Evolutionary conservation across 257 asterid genomes (phyloP), one percentile per base, ranked within the genome.

Genomic region (Nicotiana sylvestris): DNA sequence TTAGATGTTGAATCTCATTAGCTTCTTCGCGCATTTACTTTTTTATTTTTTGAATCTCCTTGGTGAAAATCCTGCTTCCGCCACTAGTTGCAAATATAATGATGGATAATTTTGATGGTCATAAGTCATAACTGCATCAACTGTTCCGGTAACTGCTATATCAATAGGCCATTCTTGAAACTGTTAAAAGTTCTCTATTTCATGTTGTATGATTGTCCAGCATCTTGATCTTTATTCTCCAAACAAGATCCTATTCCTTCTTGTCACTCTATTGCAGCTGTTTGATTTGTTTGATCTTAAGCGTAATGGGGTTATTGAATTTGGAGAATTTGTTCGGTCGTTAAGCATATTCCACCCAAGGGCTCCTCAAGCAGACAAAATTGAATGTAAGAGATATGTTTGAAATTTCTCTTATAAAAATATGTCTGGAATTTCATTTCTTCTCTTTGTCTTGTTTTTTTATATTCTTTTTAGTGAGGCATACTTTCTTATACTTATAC

Each of bases 241-340:
- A 62, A 76, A n/a, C 17, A 62, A 46, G 58, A 81, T 55, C 33
- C 66, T 74, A 61, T 77, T 61, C 51, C 56, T 78, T 77, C 55
- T 78, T 67, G 25, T 78, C 53, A 9, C 13, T 6, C 25, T 72
- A 25, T 51, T 88, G 87, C 92, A 92, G 97, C 61, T 93, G 85
- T 93, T 93, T 84, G 91, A 91, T 87, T 86, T 89, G 89, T 92
- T 93, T 87, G 98, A 93, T 90, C 67, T 82, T 32, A 90, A 91
- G 91, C 83, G 27, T 21, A 90, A 89, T 27, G 98, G 98, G 83
- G 94, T 88, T 3, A 93, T 93, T 72, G 97, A 90, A 81, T 93
- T 93, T 74, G 96, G 92, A 64, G 97, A 89, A 82, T 93, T 93
- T 32, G 98, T 93, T 86, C 90, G 92, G 25, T 88, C 96, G 8